Conservation (phyloP, 768 basidiomycete species). For the Collybiopsis luxurians region DNA sequence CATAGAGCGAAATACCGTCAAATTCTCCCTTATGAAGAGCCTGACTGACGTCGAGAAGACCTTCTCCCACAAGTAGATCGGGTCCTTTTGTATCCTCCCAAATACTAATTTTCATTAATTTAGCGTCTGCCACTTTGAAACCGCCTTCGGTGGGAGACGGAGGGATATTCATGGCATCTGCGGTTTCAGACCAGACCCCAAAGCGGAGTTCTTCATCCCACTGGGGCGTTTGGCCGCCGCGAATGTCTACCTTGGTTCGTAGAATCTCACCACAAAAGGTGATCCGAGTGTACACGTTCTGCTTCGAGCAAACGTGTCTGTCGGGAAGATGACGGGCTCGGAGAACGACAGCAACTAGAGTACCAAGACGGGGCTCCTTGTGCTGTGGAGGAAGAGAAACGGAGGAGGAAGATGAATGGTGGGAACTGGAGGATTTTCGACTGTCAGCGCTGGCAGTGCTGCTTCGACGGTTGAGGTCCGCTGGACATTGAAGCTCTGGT, state of each 20-base stretch:
- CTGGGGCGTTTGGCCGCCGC: not conserved
- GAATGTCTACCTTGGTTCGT: not conserved
- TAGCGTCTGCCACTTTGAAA: not conserved
- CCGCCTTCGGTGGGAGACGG: not conserved
- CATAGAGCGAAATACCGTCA: not conserved
- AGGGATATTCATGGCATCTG: too few species aligned
- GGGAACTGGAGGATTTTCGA: too few species aligned
- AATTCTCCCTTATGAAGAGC: not conserved
- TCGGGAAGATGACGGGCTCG: not conserved
- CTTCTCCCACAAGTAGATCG: not conserved
- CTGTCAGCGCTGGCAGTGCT: too few species aligned
- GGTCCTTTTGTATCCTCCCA: not conserved
- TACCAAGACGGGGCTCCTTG: not conserved
- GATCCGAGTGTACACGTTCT: not conserved
- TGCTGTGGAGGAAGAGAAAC: not conserved
- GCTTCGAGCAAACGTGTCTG: slow-evolving; percentile 1
- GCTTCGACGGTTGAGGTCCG: too few species aligned
- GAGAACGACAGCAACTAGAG: not conserved
- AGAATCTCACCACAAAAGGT: not conserved
- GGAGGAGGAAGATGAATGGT: too few species aligned
- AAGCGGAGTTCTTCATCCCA: slow-evolving; percentile 1
- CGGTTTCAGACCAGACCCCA: too few species aligned
- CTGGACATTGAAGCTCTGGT: too few species aligned
- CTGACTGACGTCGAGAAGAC: not conserved
- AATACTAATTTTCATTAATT: not conserved